phyloP scores from a whole-genome alignment of 192 early-diverging fungal genomes.

The Chytriomyces sp. region DNA sequence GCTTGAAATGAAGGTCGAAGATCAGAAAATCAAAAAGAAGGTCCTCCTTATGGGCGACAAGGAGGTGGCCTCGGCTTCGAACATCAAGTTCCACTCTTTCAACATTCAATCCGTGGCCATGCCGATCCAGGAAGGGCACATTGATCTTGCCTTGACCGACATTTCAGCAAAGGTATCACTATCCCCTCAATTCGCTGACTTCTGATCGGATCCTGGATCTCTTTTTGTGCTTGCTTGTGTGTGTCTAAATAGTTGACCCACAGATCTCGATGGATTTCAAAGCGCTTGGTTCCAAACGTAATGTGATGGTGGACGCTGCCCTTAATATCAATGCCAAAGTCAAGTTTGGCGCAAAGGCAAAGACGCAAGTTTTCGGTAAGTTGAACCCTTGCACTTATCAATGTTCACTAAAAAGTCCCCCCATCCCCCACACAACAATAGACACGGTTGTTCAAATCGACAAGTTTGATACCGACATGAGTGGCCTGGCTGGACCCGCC shows the following conservation, averaged over 20 bases:
- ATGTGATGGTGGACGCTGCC: background rate
- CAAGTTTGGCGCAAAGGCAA: constrained; percentile 19
- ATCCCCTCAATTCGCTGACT: background rate
- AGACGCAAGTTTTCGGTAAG: constrained; percentile 21
- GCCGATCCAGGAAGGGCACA: constrained; percentile 6
- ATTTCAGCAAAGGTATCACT: background rate
- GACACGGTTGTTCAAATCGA: background rate
- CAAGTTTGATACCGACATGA: constrained; percentile 23
- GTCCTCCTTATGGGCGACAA: constrained; percentile 15
- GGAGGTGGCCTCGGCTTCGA: constrained; percentile 9
- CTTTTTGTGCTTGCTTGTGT: background rate
- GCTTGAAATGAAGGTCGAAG: constrained; percentile 8
- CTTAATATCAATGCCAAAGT: constrained; percentile 21
- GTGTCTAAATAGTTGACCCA: background rate
- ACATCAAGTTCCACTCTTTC: constrained; percentile 19
- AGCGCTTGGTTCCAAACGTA: background rate
- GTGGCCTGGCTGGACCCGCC: background rate
- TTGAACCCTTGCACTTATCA: background rate
- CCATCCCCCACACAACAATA: background rate
- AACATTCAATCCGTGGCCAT: background rate
- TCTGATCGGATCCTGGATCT: background rate
- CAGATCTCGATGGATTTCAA: constrained; percentile 25
- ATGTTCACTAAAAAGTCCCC: background rate
- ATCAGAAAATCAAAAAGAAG: constrained; percentile 23
- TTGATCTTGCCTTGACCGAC: background rate